Percentiles rank a stretch among this genome's conserved stretches.
Conservation (phyloP, 2,329 filamentous ascomycete species). For the Monosporascus sp. region DNA sequence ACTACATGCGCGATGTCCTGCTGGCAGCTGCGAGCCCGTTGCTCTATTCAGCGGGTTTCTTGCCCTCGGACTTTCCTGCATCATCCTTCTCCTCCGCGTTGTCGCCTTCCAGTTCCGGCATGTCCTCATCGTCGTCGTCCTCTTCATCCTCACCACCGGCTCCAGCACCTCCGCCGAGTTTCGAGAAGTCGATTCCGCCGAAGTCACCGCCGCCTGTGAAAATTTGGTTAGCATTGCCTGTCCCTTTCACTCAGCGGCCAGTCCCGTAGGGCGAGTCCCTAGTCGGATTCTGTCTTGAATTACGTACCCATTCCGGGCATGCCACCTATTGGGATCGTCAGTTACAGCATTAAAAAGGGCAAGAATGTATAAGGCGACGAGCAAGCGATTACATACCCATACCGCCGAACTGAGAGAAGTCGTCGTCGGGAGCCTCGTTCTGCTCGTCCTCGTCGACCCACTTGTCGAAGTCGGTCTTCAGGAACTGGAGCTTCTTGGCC, state of each 20-base stretch:
- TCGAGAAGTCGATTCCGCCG: constrained; percentile 88
- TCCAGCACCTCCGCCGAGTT: constrained; percentile 63
- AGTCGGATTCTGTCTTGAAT: too few relatives aligned
- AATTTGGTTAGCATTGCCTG: constrained; percentile 12
- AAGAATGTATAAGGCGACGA: background rate
- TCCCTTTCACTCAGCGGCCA: background rate
- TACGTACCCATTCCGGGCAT: constrained; percentile 36
- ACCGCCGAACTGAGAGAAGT: constrained; percentile 62
- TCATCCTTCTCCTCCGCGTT: constrained; percentile 31
- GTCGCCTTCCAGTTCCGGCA: constrained; percentile 70
- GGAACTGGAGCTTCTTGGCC: constrained; percentile 81
- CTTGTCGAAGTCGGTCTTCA: constrained; percentile 99
- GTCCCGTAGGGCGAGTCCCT: background rate
- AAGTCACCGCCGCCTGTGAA: constrained; percentile 53
- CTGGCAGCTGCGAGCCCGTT: constrained; percentile 3
- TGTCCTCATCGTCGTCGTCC: constrained; percentile 66
- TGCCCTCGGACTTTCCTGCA: constrained; percentile 23
- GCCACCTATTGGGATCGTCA: constrained; percentile 33
- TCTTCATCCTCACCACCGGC: constrained; percentile 43
- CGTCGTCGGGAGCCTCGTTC: constrained; percentile 80
- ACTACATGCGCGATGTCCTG: constrained; percentile 2
- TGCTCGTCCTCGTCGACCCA: constrained; percentile 99
- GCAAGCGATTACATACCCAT: constrained; percentile 48
- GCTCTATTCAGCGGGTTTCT: constrained; percentile 16
- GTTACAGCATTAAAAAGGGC: constrained; percentile 1